Evolutionary conservation across 179 eudicot genomes (phyloP), one percentile per base, ranked within the genome.

Genomic region (Spergularia azorica): DNA sequence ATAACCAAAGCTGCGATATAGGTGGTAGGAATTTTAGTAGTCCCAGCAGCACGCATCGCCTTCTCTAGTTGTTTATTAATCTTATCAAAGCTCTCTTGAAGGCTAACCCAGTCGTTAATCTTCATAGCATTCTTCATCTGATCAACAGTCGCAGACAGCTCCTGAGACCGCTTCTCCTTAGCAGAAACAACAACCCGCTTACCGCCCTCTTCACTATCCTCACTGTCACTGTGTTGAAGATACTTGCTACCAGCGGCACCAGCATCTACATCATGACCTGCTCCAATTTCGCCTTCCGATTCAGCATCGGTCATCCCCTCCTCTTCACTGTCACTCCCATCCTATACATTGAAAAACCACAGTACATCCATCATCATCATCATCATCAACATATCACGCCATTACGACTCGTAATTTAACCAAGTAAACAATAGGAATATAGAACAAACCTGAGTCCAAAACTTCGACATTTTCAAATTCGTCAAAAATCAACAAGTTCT

Each of bases 81-180:
- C 89, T 94, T 92, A 76, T 94, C 97, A 79, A 84, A 94, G 79
- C 88, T 86, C 78, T 94, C 98, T 60, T 89, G 95, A 41, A 94
- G 79, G 73, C 87, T 87, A 16, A 92, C 94, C 97, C 96, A 90
- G 70, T 94, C 98, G 74, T 94, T 94, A 36, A 94, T 94, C 72
- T 94, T 94, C 88, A 90, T 89, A 1, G 91, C 95, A 81, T 92
- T 94, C 85, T 88, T 92, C 88, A 92, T 92, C 76, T 90, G 95
- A 61, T 94, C 98, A 51, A 94, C 89, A 9, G 98, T 94, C 2
- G 92, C 76, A 68, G 86, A 71, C 95, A 94, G 79, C 88, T 92
- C 98, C 66, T 90, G 89, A 74, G 85, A 92, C 0, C 98, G 89
- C 81, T 92, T 94, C 71, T 92, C 98, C 80, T 90, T 94, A 39